Conservation (phyloP, 345 rosid species). For the Populus euphratica region DNA sequence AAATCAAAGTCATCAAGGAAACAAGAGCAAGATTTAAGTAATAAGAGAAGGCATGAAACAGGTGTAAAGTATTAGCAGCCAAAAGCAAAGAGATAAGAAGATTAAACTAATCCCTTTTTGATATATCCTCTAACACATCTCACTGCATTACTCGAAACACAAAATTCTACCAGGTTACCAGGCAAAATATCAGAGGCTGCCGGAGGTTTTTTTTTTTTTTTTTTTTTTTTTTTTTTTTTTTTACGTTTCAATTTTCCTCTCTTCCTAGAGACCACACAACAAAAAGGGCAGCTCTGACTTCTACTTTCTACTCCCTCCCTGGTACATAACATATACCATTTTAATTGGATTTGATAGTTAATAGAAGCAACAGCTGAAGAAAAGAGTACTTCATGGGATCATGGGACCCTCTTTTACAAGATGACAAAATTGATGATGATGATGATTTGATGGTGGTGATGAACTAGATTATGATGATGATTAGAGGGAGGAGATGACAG, state of each 20-base stretch:
- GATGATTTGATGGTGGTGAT: constrained; percentile 2
- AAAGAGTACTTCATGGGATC: constrained; percentile 29
- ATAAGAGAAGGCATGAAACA: background rate
- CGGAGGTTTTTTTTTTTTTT: background rate
- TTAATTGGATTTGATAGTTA: constrained; percentile 4
- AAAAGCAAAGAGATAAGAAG: constrained; percentile 5
- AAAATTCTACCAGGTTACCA: constrained; percentile 23
- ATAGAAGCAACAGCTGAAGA: constrained; percentile 12
- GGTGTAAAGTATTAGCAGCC: constrained; percentile 6
- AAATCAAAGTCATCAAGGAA: background rate
- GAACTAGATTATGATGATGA: background rate
- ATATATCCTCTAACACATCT: constrained; percentile 11
- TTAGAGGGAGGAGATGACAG: background rate
- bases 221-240: background rate
- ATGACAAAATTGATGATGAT: constrained; percentile 33
- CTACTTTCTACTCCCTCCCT: background rate
- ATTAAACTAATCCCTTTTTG: constrained; percentile 6
- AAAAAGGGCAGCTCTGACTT: constrained; percentile 31
- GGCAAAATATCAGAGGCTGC: constrained; percentile 38
- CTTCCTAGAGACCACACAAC: constrained; percentile 12
- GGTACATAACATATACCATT: background rate
- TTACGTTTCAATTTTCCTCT: background rate
- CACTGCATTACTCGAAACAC: constrained; percentile 21
- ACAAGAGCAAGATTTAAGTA: background rate
- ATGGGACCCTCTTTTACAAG: constrained; percentile 6